Percentiles rank a stretch among this genome's conserved stretches.
Conservation (phyloP, 192 early-diverging fungal species). For the Blastocladiella britannica region DNA sequence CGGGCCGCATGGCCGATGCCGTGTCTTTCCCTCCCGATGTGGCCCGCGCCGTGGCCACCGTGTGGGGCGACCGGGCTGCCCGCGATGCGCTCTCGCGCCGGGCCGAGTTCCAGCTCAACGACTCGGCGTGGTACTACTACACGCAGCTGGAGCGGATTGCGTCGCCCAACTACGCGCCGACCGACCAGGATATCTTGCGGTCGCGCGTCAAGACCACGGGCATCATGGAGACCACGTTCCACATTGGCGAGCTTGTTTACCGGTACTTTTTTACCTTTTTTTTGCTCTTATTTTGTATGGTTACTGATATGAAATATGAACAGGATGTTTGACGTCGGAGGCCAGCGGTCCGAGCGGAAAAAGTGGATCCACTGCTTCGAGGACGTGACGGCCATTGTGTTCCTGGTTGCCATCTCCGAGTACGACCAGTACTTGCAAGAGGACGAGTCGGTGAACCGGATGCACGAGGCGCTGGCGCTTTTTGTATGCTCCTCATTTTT, state of each 20-base stretch:
- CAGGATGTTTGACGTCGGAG: conserved; percentile 87
- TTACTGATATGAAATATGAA: background rate
- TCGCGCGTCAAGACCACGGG: conserved; percentile 94
- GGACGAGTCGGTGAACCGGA: conserved; percentile 89
- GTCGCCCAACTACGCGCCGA: conserved; percentile 57
- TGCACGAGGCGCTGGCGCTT: conserved; percentile 87
- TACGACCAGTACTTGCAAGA: conserved; percentile 90
- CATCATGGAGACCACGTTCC: conserved; percentile 86
- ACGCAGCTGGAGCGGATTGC: conserved; percentile 79
- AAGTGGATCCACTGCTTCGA: conserved; percentile 99
- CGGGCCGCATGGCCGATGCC: background rate
- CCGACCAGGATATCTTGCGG: conserved; percentile 88
- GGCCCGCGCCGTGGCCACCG: conserved; percentile 50
- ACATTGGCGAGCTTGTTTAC: conserved; percentile 78
- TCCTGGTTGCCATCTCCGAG: conserved; percentile 84
- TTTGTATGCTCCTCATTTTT: no score
- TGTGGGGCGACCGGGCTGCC: conserved; percentile 75
- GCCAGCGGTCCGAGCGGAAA: conserved; percentile 92
- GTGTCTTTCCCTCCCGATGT: conserved; percentile 65
- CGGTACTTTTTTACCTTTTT: conserved; percentile 10
- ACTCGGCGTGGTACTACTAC: conserved; percentile 93
- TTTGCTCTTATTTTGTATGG: no score
- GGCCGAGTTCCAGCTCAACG: conserved; percentile 88
- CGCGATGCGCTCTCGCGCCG: conserved; percentile 57
- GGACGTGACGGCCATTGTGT: conserved; percentile 85